A percentile compares a stretch with the other conserved stretches of the same genome.
phyloP scores from a whole-genome alignment of 768 basidiomycete genomes.

The Termitomyces titanicus region DNA sequence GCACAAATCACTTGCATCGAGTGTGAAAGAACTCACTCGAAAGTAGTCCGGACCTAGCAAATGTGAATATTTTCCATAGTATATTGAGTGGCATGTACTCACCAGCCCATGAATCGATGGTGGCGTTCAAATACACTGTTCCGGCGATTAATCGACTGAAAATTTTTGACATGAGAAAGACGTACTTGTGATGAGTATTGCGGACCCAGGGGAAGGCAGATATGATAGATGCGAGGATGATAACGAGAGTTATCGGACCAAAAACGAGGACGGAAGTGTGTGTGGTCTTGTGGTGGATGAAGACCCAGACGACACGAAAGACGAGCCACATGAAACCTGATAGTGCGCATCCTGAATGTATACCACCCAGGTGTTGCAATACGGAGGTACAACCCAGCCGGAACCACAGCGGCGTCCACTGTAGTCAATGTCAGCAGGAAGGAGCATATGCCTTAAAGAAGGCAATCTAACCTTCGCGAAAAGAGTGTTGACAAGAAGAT shows the following conservation, averaged over 20 bases:
- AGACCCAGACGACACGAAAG: constrained; percentile 52
- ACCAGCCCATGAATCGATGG: constrained; percentile 83
- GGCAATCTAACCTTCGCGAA: constrained; percentile 70
- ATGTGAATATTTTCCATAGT: neutral
- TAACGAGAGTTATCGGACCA: constrained; percentile 59
- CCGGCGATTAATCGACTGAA: neutral
- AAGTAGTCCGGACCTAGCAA: constrained; percentile 41
- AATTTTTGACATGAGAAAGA: neutral
- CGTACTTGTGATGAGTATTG: constrained; percentile 77
- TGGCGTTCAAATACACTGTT: constrained; percentile 74
- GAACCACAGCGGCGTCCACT: constrained; percentile 50
- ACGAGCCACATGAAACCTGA: constrained; percentile 76
- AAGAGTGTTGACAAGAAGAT: constrained; percentile 63
- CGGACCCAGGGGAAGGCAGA: constrained; percentile 79
- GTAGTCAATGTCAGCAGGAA: constrained; percentile 3
- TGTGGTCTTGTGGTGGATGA: constrained; percentile 46
- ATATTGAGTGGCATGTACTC: constrained; percentile 20
- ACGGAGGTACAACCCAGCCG: constrained; percentile 70
- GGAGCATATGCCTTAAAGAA: neutral
- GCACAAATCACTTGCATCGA: neutral
- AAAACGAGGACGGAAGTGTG: constrained; percentile 54
- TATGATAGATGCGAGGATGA: constrained; percentile 55
- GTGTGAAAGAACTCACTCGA: constrained; percentile 41
- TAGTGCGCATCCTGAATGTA: constrained; percentile 78
- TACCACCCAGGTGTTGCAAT: constrained; percentile 77